Evolutionary conservation across 1,139 yeast genomes (phyloP).

Genomic region (Candida sp.): DNA sequence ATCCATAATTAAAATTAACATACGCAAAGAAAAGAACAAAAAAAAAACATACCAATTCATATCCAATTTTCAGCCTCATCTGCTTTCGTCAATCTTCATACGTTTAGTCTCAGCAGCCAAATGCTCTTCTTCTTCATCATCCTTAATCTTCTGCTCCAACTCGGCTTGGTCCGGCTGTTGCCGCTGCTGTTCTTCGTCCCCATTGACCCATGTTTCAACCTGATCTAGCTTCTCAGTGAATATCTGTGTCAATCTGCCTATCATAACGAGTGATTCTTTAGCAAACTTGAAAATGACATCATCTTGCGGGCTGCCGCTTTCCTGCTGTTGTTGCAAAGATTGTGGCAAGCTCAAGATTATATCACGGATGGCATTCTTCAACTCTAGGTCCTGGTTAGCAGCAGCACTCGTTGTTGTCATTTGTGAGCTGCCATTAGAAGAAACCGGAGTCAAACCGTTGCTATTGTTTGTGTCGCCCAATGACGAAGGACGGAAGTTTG

Average conservation of each 20-base stretch:
- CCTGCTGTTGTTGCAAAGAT: conserved; percentile 27
- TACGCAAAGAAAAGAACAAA: neutral
- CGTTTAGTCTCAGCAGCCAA: conserved; percentile 16
- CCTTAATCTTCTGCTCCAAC: conserved; percentile 1
- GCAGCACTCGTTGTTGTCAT: neutral
- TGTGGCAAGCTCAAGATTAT: conserved; percentile 74
- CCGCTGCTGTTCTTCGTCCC: conserved; percentile 28
- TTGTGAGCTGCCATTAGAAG: conserved; percentile 14
- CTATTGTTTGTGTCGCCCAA: conserved; percentile 19
- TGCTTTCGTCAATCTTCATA: conserved; percentile 15
- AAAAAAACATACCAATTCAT: neutral
- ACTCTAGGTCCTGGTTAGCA: conserved; percentile 21
- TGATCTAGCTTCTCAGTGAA: conserved; percentile 83
- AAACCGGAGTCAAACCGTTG: conserved; percentile 12
- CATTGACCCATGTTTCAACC: conserved; percentile 84
- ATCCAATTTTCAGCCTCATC: neutral
- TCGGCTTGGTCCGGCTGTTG: conserved; percentile 1
- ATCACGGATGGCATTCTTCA: conserved; percentile 78
- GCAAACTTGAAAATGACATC: conserved; percentile 82
- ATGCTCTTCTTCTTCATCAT: conserved; percentile 9
- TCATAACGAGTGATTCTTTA: conserved; percentile 89
- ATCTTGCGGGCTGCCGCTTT: conserved; percentile 27
- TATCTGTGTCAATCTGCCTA: conserved; percentile 77
- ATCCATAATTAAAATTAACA: neutral
- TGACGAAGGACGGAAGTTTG: conserved; percentile 85